Conservation (phyloP, 331 rosid species). For the Malus hybrid region DNA sequence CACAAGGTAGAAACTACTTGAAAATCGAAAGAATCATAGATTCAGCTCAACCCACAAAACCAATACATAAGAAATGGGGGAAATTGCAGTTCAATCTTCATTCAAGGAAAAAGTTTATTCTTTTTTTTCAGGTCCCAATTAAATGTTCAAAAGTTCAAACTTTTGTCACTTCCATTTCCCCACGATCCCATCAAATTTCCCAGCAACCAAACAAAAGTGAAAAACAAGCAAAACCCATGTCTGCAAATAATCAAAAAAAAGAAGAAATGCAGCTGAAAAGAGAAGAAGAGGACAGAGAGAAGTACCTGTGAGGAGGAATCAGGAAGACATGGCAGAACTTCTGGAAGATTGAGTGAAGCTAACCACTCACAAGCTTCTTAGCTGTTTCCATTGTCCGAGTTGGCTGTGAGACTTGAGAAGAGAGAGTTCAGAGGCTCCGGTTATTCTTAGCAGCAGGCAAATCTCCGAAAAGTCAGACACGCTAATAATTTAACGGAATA, state of each 20-base stretch:
- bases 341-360: neutral
- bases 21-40: neutral
- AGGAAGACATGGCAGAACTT: neutral
- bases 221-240: neutral
- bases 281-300: neutral
- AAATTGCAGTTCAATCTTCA: neutral
- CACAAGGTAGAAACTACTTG: neutral
- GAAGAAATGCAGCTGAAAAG: neutral
- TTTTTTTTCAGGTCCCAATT: too few species aligned
- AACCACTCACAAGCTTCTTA: neutral
- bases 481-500: neutral
- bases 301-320: constrained; percentile 1
- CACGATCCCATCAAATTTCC: neutral
- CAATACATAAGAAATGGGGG: neutral
- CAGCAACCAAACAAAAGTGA: neutral
- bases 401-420: neutral
- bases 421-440: neutral
- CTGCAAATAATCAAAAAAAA: neutral
- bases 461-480: neutral
- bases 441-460: neutral
- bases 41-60: neutral
- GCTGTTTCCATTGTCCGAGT: neutral
- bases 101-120: neutral
- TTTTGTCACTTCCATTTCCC: neutral
- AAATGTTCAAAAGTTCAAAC: neutral